Evolutionary conservation across 352 stramenopile genomes (phyloP), one percentile per base, ranked within the genome.

Genomic region (Phytophthora agathidicida): DNA sequence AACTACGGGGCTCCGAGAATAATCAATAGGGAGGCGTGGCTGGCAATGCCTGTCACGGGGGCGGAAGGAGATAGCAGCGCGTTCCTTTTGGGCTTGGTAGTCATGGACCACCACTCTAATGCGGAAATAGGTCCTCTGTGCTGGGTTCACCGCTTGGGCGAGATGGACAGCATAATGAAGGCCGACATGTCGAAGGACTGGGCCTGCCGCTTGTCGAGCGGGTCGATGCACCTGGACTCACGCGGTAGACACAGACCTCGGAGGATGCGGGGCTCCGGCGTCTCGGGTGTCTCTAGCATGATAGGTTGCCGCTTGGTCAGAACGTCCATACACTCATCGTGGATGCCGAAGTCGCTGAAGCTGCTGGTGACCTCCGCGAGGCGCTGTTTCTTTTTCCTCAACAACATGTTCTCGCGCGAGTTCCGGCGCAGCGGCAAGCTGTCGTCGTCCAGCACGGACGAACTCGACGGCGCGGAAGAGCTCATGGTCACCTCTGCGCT

Each of bases 111-210:
- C 48, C 52, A 30, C 49, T 68, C 33, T 58, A 62, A 50, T 53
- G 32, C 23, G 17, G 32, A 24, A 30, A 32, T 64, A 27, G 31
- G 3, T 35, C 5, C n/a, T 24, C 20, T 16, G 16, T 17, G 27
- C n/a, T 38, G 13, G 1, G 10, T 32, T 66, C 52, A 72, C 31
- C 51, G 61, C 52, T 65, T 54, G 13, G 61, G 52, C 26, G 67
- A 75, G 38, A 75, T 57, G 30, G 61, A 69, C 49, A 85, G 60
- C 59, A 75, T 66, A 41, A 75, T 71, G 59, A 84, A 81, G 4
- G 72, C 45, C 26, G 59, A 73, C 63, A 85, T 68, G 64, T 85
- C 75, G 51, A 82, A 80, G 2, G 39, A 48, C 60, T 47, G 56
- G 5, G 53, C 53, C 26, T 65, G 58, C 11, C 68, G 57, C 64